Percentiles rank a stretch among this genome's conserved stretches.
These are phyloP conservation scores for Ehretia macrophylla DNA, from an alignment of 257 asterid genomes.

Conservation along the genomic window DNA sequence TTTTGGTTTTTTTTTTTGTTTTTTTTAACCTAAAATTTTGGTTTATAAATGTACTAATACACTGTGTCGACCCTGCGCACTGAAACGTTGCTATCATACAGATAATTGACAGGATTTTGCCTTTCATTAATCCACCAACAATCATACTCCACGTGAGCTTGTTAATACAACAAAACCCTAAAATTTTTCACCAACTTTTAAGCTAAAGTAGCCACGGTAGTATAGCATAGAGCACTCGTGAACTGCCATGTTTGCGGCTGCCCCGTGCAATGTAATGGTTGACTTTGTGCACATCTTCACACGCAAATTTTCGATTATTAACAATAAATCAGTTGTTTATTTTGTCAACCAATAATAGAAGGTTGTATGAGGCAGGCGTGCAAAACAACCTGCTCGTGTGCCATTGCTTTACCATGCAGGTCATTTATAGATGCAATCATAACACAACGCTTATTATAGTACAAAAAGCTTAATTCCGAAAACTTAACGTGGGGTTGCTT, in stretches of 20 bases:
- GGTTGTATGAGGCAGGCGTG: neutral
- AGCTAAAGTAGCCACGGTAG: neutral
- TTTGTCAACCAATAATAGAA: neutral
- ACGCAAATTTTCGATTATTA: neutral
- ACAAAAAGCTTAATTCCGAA: neutral
- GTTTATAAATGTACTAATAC: neutral
- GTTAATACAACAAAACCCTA: neutral
- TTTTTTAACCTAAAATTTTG: too few relatives aligned
- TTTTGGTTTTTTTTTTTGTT: too few relatives aligned
- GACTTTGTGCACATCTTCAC: neutral
- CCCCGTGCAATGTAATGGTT: conserved; percentile 3
- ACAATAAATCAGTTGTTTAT: neutral
- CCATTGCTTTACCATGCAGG: conserved; percentile 2
- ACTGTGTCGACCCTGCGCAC: neutral
- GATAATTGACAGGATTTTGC: neutral
- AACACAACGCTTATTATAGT: neutral
- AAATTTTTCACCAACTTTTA: neutral
- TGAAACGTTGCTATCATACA: neutral
- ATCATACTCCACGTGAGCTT: neutral
- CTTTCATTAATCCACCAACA: neutral
- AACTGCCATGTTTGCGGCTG: conserved; percentile 1
- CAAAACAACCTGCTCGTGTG: neutral
- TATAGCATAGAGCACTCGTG: conserved; percentile 3
- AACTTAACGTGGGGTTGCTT: neutral
- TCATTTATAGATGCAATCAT: conserved; percentile 2